A percentile compares a stretch with the other conserved stretches of the same genome.
Evolutionary conservation across 1,284 basidiomycete species (phyloP).

Genomic region (Melanopsichium pennsylvanicum): DNA sequence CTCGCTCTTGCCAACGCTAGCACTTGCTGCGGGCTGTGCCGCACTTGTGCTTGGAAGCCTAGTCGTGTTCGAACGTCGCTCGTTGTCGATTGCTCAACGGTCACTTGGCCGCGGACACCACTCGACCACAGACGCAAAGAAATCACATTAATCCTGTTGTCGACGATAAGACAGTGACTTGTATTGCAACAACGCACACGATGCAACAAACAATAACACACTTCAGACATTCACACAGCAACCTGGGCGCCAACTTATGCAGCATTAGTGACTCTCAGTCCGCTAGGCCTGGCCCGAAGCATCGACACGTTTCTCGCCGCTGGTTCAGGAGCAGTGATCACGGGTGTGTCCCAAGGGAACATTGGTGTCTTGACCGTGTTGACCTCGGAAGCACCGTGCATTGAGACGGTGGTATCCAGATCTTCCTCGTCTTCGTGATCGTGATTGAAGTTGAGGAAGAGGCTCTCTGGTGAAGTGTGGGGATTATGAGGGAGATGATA

Average conservation of each 20-base stretch:
- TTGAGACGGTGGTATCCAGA: slow-evolving; percentile 6
- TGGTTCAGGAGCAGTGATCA: slow-evolving; percentile 19
- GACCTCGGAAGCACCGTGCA: slow-evolving; percentile 12
- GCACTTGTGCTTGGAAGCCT: background rate
- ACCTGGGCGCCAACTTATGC: background rate
- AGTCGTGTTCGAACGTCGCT: slow-evolving; percentile 9
- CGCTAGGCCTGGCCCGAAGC: background rate
- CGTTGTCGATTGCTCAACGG: background rate
- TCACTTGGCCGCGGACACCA: slow-evolving; percentile 3
- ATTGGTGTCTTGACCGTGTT: slow-evolving; percentile 1
- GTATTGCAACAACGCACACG: slow-evolving; percentile 9
- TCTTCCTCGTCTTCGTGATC: slow-evolving; percentile 4
- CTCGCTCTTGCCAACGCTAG: slow-evolving; percentile 13
- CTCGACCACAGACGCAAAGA: too few species aligned
- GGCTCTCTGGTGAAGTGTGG: slow-evolving; percentile 21
- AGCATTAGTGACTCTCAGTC: slow-evolving; percentile 10
- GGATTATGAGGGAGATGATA: slow-evolving; percentile 31
- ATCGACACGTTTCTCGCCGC: slow-evolving; percentile 10
- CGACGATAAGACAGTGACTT: too few species aligned
- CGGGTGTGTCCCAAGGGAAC: slow-evolving; percentile 29
- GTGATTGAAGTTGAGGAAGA: slow-evolving; percentile 17
- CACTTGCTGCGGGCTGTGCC: slow-evolving; percentile 5
- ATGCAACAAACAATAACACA: slow-evolving; percentile 7
- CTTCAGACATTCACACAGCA: too few species aligned
- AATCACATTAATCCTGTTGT: too few species aligned